Percentiles rank a stretch among this genome's conserved stretches.
phyloP scores from a whole-genome alignment of 176 grass and related monocot genomes.

The Bolboschoenus planiculmis region DNA sequence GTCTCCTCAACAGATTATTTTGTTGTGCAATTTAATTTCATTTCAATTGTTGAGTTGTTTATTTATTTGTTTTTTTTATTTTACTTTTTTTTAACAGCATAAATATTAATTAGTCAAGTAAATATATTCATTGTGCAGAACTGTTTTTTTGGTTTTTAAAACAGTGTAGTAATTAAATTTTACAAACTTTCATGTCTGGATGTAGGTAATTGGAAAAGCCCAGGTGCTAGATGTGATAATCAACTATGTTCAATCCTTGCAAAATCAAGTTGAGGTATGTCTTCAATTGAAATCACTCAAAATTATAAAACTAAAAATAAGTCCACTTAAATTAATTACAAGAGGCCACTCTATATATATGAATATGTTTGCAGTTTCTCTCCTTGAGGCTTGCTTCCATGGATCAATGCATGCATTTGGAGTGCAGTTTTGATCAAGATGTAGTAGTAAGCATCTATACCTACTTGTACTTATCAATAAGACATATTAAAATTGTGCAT shows the following conservation, averaged over 20 bases:
- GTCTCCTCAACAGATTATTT: too few relatives aligned
- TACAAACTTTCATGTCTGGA: background rate
- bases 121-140: background rate
- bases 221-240: slow-evolving; percentile 46
- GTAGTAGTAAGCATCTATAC: background rate
- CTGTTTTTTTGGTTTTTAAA: background rate
- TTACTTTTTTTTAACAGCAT: too few relatives aligned
- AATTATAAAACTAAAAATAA: background rate
- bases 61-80: too few relatives aligned
- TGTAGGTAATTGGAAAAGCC: slow-evolving; percentile 36
- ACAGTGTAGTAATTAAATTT: background rate
- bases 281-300: background rate
- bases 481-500: too few relatives aligned
- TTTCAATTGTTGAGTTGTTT: too few relatives aligned
- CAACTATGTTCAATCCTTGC: slow-evolving; percentile 46
- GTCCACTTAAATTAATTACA: background rate
- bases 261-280: slow-evolving; percentile 42
- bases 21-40: too few relatives aligned
- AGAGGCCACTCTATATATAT: background rate
- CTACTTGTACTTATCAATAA: too few relatives aligned
- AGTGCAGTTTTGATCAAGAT: slow-evolving; percentile 6
- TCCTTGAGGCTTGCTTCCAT: slow-evolving; percentile 38
- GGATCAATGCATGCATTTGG: slow-evolving; percentile 15
- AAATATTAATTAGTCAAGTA: too few relatives aligned
- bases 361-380: slow-evolving; percentile 38